A percentile compares a stretch with the other conserved stretches of the same genome.
Conservation (phyloP, 2,329 filamentous ascomycete genomes). For the Nothophaeocryptopus gaeumannii region DNA sequence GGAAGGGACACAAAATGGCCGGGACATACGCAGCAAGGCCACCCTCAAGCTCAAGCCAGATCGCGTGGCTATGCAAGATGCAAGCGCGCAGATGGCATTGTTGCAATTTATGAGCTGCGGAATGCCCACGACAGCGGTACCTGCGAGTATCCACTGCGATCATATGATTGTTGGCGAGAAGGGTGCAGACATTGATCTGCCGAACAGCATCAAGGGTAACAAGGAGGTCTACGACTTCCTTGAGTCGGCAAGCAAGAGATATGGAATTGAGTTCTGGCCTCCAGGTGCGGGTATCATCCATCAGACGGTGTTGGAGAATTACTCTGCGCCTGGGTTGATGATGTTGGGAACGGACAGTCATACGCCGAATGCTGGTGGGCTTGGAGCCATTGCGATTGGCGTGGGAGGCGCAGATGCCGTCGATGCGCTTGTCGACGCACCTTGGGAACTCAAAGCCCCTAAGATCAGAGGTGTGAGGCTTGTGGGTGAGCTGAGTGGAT, state of each 20-base stretch:
- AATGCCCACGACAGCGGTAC: slow-evolving; percentile 82
- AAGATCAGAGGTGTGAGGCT: slow-evolving; percentile 83
- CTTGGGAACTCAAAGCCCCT: slow-evolving; percentile 96
- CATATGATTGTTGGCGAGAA: slow-evolving; percentile 96
- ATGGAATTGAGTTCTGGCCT: slow-evolving; percentile 94
- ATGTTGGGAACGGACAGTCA: slow-evolving; percentile 98
- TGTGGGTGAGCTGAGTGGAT: slow-evolving; percentile 78
- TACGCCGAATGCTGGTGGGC: slow-evolving; percentile 92
- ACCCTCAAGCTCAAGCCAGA: slow-evolving; percentile 97
- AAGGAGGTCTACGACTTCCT: slow-evolving; percentile 98
- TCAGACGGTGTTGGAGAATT: slow-evolving; percentile 97
- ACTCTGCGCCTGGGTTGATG: slow-evolving; percentile 94
- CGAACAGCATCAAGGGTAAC: slow-evolving; percentile 82
- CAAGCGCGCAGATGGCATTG: slow-evolving; percentile 95
- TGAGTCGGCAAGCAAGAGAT: slow-evolving; percentile 85
- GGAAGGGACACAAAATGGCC: slow-evolving; percentile 77
- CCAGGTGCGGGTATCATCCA: slow-evolving; percentile 94
- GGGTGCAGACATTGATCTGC: slow-evolving; percentile 81
- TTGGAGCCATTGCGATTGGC: slow-evolving; percentile 91
- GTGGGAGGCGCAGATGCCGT: slow-evolving; percentile 97
- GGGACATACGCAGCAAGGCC: slow-evolving; percentile 77
- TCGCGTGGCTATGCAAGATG: slow-evolving; percentile 98
- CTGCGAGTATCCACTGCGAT: slow-evolving; percentile 97
- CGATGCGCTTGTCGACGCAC: slow-evolving; percentile 90
- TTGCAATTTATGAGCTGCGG: slow-evolving; percentile 98